Base-by-base conservation (phyloP, 768 basidiomycete genomes). In the Suillus placidus region DNA sequence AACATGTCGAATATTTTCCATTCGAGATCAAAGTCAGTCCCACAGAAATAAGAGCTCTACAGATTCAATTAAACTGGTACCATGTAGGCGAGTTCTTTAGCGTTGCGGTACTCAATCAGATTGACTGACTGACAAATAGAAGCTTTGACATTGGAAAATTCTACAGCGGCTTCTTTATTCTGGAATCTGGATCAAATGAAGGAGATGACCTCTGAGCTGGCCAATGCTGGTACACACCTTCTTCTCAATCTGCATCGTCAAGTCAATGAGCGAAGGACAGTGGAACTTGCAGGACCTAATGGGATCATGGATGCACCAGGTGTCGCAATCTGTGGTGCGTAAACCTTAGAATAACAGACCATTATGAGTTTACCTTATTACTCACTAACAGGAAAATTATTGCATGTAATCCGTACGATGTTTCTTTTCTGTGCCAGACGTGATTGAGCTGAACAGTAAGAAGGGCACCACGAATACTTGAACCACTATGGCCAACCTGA, bases 1-100 rank as follows among this genome's bases (percentile, higher is more conserved):
- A 62, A 62, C 61, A 62, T 13, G 20, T 51, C n/a, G 18, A 62
- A 26, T 37, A 47, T 30, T 62, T 49, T 49, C 61, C 61, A 13
- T 2, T 23, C 12, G 34, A 23, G 45, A 47, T 62, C 6, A 26
- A 20, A 5, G 10, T 62, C 6, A 12, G 1, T 16, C 60, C 0
- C 14, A 0, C 0, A n/a, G 23, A 26, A n/a, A 9, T 62, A 14
- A 62, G 45, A 51, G 61, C 9, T 10, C 37, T 62, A 6, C 13
- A 20, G 32, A 18, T 12, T 47, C 26, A 51, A 7, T 5, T 49
- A 13, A 49, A 13, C 47, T 49, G 47, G 47, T 49, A 23, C 4
- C 5, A 12, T 10, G n/a, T 49, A 23, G 47, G 47, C 10, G 10
- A 49, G 47, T 49, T 49, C 1, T 49, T n/a, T 23, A 4, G 47